Conservation (phyloP, 2,329 filamentous ascomycete species). For the Fusarium piperis region DNA sequence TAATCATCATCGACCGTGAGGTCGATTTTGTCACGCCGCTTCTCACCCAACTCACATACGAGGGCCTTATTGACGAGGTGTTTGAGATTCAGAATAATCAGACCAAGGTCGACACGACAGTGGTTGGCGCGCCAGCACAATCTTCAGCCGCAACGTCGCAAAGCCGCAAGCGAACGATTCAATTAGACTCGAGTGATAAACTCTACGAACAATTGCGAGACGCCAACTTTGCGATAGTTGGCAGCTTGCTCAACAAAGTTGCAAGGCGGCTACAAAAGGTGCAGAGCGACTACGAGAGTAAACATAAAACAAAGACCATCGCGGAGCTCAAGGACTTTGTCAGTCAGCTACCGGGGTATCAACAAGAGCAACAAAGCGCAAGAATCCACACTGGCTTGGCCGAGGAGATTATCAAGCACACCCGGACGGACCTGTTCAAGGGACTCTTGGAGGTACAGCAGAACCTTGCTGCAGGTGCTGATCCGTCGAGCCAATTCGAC, state of each 20-base stretch:
- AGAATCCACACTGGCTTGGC: slow-evolving; percentile 91
- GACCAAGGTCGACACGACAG: slow-evolving; percentile 88
- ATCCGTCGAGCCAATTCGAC: slow-evolving; percentile 89
- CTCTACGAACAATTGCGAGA: slow-evolving; percentile 89
- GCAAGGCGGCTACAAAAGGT: slow-evolving; percentile 86
- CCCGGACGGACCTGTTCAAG: slow-evolving; percentile 87
- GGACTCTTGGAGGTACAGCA: slow-evolving; percentile 93
- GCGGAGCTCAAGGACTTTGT: slow-evolving; percentile 95
- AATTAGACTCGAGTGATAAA: slow-evolving; percentile 88
- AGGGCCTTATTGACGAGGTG: slow-evolving; percentile 93
- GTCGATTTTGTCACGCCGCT: slow-evolving; percentile 92
- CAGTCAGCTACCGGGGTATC: slow-evolving; percentile 89
- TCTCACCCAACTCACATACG: slow-evolving; percentile 95
- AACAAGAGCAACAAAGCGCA: slow-evolving; percentile 92
- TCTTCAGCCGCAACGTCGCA: slow-evolving; percentile 65
- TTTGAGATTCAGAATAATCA: slow-evolving; percentile 94
- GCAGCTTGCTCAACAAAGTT: slow-evolving; percentile 87
- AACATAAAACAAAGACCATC: slow-evolving; percentile 86
- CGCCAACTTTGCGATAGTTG: slow-evolving; percentile 95
- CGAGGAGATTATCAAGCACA: slow-evolving; percentile 95
- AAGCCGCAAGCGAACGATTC: slow-evolving; percentile 84
- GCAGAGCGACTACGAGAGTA: slow-evolving; percentile 88
- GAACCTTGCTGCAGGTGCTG: slow-evolving; percentile 89
- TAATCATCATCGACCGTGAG: slow-evolving; percentile 95
- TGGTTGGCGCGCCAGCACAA: slow-evolving; percentile 79